These are phyloP conservation scores for Neofusicoccum kwambonambiense DNA, from an alignment of 2,329 filamentous ascomycete genomes.

Conservation along the genomic window DNA sequence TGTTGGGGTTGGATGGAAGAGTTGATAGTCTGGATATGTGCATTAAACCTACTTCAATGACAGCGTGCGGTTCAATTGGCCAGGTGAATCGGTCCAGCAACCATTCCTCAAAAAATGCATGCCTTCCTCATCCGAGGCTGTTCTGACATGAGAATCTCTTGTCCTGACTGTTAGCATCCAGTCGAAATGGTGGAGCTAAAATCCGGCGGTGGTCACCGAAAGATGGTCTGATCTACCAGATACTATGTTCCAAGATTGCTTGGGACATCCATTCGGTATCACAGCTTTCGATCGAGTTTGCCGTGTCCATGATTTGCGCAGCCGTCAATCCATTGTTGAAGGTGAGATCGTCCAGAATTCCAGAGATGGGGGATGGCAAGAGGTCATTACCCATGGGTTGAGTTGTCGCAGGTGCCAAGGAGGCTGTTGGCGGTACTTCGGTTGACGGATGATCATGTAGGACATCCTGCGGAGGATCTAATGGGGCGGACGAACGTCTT, in stretches of 20 bases:
- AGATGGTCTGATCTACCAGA: slow-evolving; percentile 35
- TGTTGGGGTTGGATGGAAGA: no score
- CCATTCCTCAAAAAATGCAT: no score
- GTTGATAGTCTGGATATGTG: no score
- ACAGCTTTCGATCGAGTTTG: slow-evolving; percentile 46
- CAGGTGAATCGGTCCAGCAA: no score
- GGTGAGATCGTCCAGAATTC: slow-evolving; percentile 25
- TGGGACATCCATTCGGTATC: slow-evolving; percentile 51
- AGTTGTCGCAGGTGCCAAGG: slow-evolving; percentile 10
- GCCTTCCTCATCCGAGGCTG: no score
- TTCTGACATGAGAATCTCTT: no score
- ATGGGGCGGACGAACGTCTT: background rate
- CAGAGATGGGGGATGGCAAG: slow-evolving; percentile 23
- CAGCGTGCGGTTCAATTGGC: no score
- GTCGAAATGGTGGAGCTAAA: background rate
- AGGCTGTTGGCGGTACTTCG: background rate
- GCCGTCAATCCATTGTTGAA: slow-evolving; percentile 43
- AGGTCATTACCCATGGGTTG: slow-evolving; percentile 20
- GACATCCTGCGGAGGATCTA: slow-evolving; percentile 1
- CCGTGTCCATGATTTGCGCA: slow-evolving; percentile 49
- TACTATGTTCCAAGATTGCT: slow-evolving; percentile 46
- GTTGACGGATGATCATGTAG: slow-evolving; percentile 19
- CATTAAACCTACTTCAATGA: no score
- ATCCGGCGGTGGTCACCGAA: background rate
- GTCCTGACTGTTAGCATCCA: no score